These are phyloP conservation scores for Clavispora fructus DNA, from an alignment of 805 yeast genomes.

Conservation along the genomic window DNA sequence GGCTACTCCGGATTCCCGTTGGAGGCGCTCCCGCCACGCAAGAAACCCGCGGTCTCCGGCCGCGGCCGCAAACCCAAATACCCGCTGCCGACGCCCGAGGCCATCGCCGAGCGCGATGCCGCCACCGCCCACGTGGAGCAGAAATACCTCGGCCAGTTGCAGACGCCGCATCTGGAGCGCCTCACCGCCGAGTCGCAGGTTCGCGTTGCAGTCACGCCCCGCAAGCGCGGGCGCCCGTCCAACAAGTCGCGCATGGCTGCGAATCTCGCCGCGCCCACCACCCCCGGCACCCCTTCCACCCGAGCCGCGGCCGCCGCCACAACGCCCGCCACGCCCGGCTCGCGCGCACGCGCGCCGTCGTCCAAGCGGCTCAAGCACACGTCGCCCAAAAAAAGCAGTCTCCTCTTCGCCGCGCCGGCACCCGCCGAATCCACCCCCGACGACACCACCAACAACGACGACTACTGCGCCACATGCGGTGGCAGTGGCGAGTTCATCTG, in stretches of 20 bases:
- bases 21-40: constrained; percentile 62
- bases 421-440: constrained; percentile 7
- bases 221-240: constrained; percentile 3
- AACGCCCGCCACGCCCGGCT: constrained; percentile 1
- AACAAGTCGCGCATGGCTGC: constrained; percentile 11
- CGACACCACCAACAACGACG: constrained; percentile 55
- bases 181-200: constrained; percentile 9
- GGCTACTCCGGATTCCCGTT: constrained; percentile 70
- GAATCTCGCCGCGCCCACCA: background rate
- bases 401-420: constrained; percentile 19
- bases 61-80: constrained; percentile 20
- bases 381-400: constrained; percentile 27
- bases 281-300: no score
- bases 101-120: constrained; percentile 12
- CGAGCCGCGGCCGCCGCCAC: no score
- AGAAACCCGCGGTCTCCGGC: constrained; percentile 48
- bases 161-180: constrained; percentile 10
- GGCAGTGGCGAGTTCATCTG: constrained; percentile 85
- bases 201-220: constrained; percentile 6
- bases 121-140: constrained; percentile 10
- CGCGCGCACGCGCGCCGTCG: constrained; percentile 6
- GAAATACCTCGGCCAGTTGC: constrained; percentile 10
- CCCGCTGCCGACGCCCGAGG: constrained; percentile 7
- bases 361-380: constrained; percentile 23
- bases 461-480: constrained; percentile 87